phyloP scores from a whole-genome alignment of 1,284 basidiomycete species.

The Ganoderma lingzhi region DNA sequence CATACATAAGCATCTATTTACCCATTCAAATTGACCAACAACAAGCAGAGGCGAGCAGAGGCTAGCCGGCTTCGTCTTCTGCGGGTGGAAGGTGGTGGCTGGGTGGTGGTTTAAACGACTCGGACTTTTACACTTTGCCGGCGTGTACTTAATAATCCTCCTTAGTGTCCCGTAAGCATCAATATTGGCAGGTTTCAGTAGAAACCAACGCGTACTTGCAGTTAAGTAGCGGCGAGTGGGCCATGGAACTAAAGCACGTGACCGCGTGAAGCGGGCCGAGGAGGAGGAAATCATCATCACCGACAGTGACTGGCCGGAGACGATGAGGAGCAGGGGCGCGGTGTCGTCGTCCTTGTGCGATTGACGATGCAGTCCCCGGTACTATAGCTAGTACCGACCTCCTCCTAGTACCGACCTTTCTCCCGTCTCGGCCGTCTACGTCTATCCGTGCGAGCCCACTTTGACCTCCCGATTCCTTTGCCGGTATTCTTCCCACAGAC shows the following conservation, averaged over 20 bases:
- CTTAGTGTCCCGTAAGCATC: no score
- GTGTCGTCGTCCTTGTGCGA: not conserved
- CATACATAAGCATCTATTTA: no score
- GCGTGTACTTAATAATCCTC: no score
- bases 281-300: not conserved
- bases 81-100: no score
- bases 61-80: no score
- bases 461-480: not conserved
- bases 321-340: constrained; percentile 17
- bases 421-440: not conserved
- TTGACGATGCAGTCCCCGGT: constrained; percentile 16
- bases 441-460: constrained; percentile 2
- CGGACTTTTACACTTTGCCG: no score
- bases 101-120: no score
- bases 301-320: not conserved
- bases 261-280: constrained; percentile 21
- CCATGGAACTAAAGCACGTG: constrained; percentile 14
- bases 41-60: no score
- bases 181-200: no score
- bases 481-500: constrained; percentile 17
- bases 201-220: no score
- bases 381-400: not conserved
- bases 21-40: no score
- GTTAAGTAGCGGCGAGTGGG: no score
- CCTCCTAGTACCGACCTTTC: not conserved